These are phyloP conservation scores for Hyphochytrium catenoides DNA, from an alignment of 352 stramenopile genomes.

Conservation along the genomic window DNA sequence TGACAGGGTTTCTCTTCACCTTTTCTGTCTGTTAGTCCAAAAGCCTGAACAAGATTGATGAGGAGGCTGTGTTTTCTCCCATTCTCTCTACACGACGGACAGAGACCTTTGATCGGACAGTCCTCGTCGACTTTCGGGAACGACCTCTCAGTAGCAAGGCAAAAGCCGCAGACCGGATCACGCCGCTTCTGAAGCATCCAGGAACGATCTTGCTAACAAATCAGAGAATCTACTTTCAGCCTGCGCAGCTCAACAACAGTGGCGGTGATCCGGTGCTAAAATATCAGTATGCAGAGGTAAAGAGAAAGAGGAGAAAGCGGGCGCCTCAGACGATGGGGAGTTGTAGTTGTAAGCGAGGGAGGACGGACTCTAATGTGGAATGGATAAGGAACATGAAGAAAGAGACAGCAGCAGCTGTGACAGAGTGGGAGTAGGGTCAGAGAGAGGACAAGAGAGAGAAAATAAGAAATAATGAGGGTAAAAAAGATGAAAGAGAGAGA, in stretches of 20 bases:
- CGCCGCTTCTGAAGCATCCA: conserved; percentile 55
- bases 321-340: too few species aligned
- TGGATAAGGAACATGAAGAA: too few species aligned
- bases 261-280: conserved; percentile 55
- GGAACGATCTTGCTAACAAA: conserved; percentile 68
- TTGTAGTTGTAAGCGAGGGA: too few species aligned
- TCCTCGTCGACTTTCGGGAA: conserved; percentile 60
- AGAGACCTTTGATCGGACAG: conserved; percentile 34
- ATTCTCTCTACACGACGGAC: conserved; percentile 25
- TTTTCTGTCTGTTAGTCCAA: too few species aligned
- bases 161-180: conserved; percentile 37
- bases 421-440: too few species aligned
- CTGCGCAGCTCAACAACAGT: conserved; percentile 70
- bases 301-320: too few species aligned
- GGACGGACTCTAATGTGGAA: too few species aligned
- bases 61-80: conserved; percentile 28
- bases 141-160: conserved; percentile 20
- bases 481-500: too few species aligned
- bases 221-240: conserved; percentile 70
- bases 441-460: too few species aligned
- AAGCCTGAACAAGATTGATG: conserved; percentile 36
- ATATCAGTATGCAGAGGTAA: conserved; percentile 41
- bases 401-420: too few species aligned
- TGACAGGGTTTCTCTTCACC: too few species aligned
- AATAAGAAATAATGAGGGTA: too few species aligned